phyloP scores from a whole-genome alignment of 257 asterid species.

The Salvia splendens region DNA sequence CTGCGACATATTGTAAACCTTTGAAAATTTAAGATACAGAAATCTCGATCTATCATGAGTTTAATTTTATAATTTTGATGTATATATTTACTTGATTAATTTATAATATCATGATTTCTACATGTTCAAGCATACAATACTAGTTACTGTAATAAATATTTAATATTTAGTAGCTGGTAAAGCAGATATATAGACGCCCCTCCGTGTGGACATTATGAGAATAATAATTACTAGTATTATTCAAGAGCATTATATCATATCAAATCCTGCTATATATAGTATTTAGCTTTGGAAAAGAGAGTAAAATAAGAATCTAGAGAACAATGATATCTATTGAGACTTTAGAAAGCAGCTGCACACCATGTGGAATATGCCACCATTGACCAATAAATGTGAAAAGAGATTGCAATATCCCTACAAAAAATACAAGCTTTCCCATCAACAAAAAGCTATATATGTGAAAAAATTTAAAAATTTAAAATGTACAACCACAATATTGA shows the following conservation, averaged over 20 bases:
- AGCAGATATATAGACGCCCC: conserved; percentile 22
- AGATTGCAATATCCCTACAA: conserved; percentile 36
- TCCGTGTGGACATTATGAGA: conserved; percentile 1
- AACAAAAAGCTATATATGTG: conserved; percentile 23
- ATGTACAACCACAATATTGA: conserved; percentile 23
- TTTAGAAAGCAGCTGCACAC: conserved; percentile 35
- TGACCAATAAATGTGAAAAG: conserved; percentile 42
- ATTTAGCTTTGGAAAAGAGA: neutral
- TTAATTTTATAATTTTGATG: no score
- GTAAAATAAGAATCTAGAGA: conserved; percentile 31
- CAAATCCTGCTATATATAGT: conserved; percentile 9
- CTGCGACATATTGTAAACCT: no score
- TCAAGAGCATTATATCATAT: conserved; percentile 18
- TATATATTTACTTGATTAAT: no score
- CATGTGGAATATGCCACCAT: conserved; percentile 42
- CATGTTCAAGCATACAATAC: no score
- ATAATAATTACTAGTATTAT: neutral
- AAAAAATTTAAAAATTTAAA: neutral
- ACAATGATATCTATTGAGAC: conserved; percentile 38
- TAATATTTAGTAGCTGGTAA: no score
- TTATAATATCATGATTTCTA: no score
- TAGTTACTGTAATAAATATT: no score
- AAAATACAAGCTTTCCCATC: conserved; percentile 35
- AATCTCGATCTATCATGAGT: no score
- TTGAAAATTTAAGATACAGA: no score